These are phyloP conservation scores for Calonectria henricotiae DNA, from an alignment of 2,329 filamentous ascomycete genomes.

Conservation along the genomic window DNA sequence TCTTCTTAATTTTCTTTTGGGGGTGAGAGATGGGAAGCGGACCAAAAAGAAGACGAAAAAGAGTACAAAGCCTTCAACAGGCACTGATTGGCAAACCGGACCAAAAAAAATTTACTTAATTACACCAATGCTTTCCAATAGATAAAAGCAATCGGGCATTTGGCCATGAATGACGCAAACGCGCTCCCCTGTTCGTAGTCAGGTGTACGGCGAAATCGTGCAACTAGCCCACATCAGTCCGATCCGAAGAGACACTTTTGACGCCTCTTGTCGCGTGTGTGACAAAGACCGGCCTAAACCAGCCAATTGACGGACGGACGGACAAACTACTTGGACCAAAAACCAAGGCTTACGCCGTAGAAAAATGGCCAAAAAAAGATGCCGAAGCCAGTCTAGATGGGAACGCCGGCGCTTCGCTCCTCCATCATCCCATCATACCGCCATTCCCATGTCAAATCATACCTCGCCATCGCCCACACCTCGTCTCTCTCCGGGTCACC, in stretches of 20 bases:
- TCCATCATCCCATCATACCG: too few species aligned
- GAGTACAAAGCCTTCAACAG: constrained; percentile 50
- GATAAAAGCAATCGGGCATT: constrained; percentile 11
- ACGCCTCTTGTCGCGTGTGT: background rate
- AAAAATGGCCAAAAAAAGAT: too few species aligned
- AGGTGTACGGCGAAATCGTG: background rate
- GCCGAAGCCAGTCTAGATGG: background rate
- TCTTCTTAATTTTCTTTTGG: too few species aligned
- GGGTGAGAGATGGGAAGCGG: background rate
- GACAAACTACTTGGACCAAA: background rate
- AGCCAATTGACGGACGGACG: background rate
- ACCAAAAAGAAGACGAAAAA: background rate
- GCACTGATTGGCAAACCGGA: constrained; percentile 30
- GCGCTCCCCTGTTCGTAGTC: background rate
- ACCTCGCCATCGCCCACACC: background rate
- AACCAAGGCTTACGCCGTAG: background rate
- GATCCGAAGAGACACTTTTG: background rate
- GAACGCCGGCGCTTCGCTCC: background rate
- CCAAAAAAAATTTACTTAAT: constrained; percentile 8
- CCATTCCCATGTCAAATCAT: background rate
- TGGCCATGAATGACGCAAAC: constrained; percentile 4
- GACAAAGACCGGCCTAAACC: background rate
- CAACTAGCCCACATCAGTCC: constrained; percentile 17
- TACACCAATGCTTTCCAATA: constrained; percentile 1
- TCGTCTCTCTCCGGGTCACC: background rate